Evolutionary conservation across 164 flowering plant species (phyloP), one percentile per base, ranked within the genome.

Genomic region (Protea cynaroides): DNA sequence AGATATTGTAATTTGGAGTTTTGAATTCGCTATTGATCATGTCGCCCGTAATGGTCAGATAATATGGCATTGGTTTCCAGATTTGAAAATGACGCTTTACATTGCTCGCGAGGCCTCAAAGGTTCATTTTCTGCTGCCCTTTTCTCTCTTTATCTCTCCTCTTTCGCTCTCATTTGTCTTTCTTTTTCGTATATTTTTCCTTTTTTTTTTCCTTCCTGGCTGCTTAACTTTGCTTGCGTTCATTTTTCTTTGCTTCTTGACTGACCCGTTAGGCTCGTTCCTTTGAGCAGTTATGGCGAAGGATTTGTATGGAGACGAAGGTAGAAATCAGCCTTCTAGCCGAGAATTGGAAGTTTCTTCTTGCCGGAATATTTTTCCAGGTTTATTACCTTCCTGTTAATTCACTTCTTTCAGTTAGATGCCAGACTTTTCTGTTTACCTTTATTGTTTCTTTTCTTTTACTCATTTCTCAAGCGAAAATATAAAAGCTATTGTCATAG

Each of bases 81-180:
- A 70, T 59, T 47, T 56, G 71, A 52, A 59, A 58, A 89, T 89
- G 98, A 82, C 91, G 76, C 65, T 85, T 84, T 87, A 90, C 86
- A 82, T 90, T 79, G 85, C 90, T 78, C 93, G 98, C 74, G 93
- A 90, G 76, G 83, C 89, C 72, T 86, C 98, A 7, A 93, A 92
- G 98, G 98, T 92, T 70, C 63, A 53, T 47, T 22, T 64, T n/a
- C n/a, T n/a, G n/a, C 21, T 65, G 12, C 15, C n/a, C 11, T 21
- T 13, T 36, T 59, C 18, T 53, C 10, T 22, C 11, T 56, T 44
- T 47, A 18, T 25, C 37, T 10, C 13, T 25, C 38, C 43, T 6
- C 3, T 64, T 38, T 50, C 7, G 8, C 64, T 46, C 52, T 21
- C 56, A n/a, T n/a, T n/a, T 54, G 36, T 54, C 25, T 59, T 62